Evolutionary conservation across 805 yeast species (phyloP).

Genomic region (Candida mattraensis): DNA sequence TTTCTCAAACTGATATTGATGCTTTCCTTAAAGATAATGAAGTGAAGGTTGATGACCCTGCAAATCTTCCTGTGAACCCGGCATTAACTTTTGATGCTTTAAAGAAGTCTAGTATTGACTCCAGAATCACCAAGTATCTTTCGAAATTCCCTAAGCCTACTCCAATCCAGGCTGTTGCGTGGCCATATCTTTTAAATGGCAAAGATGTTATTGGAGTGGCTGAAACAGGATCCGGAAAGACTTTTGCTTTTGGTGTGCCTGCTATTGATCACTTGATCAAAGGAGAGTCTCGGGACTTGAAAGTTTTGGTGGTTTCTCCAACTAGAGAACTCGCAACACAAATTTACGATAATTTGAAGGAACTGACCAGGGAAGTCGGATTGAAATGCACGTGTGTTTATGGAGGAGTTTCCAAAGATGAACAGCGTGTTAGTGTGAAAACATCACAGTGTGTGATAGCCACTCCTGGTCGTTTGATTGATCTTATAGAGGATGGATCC

Average conservation of each 20-base stretch:
- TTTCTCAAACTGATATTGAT: constrained; percentile 54
- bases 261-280: constrained; percentile 73
- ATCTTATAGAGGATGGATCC: constrained; percentile 85
- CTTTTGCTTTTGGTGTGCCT: constrained; percentile 97
- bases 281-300: constrained; percentile 48
- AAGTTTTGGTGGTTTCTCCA: constrained; percentile 87
- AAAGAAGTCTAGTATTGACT: constrained; percentile 41
- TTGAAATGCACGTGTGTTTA: constrained; percentile 81
- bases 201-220: constrained; percentile 96
- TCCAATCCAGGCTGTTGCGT: constrained; percentile 90
- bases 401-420: constrained; percentile 97
- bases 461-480: constrained; percentile 96
- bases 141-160: constrained; percentile 85
- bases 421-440: constrained; percentile 71
- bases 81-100: constrained; percentile 66
- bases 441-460: constrained; percentile 84
- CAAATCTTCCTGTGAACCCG: constrained; percentile 57
- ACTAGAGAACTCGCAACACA: constrained; percentile 97
- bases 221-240: constrained; percentile 97
- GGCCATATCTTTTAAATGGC: constrained; percentile 84
- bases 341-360: constrained; percentile 78
- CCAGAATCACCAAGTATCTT: constrained; percentile 58
- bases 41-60: constrained; percentile 75
- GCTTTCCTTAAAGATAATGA: constrained; percentile 68
- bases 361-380: constrained; percentile 58